Conservation (phyloP, 2,329 filamentous ascomycete species). For the Colletotrichum godetiae region DNA sequence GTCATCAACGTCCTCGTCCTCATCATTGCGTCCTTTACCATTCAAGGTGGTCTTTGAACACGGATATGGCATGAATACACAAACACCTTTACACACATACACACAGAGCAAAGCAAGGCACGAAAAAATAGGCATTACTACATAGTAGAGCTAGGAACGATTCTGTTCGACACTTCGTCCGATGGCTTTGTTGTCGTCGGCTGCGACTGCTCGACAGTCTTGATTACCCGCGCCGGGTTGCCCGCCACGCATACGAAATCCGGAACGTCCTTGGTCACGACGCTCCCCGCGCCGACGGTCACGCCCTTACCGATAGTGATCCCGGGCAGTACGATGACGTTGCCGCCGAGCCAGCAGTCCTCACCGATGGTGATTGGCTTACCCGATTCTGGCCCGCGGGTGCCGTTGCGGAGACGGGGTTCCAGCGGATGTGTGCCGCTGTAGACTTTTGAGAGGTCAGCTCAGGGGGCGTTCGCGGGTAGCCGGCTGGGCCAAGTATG, state of each 20-base stretch:
- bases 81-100: background rate
- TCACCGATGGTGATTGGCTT: constrained; percentile 80
- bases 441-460: constrained; percentile 62
- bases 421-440: constrained; percentile 82
- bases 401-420: constrained; percentile 78
- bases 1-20: constrained; percentile 85
- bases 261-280: constrained; percentile 83
- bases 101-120: background rate
- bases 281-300: constrained; percentile 82
- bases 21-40: constrained; percentile 90
- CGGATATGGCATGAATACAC: background rate
- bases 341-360: constrained; percentile 84
- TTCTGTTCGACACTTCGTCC: constrained; percentile 16
- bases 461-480: background rate
- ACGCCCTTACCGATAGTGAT: constrained; percentile 81
- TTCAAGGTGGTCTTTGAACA: constrained; percentile 83
- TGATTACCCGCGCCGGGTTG: constrained; percentile 73
- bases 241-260: constrained; percentile 72
- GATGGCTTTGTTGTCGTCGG: constrained; percentile 7
- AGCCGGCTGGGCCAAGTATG: background rate
- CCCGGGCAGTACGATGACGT: constrained; percentile 77
- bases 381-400: constrained; percentile 79
- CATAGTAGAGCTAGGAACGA: constrained; percentile 30
- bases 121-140: constrained; percentile 9
- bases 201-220: constrained; percentile 49